Percentiles rank a stretch among this genome's conserved stretches.
Conservation (phyloP, 768 basidiomycete genomes). For the Tulasnella sp. region DNA sequence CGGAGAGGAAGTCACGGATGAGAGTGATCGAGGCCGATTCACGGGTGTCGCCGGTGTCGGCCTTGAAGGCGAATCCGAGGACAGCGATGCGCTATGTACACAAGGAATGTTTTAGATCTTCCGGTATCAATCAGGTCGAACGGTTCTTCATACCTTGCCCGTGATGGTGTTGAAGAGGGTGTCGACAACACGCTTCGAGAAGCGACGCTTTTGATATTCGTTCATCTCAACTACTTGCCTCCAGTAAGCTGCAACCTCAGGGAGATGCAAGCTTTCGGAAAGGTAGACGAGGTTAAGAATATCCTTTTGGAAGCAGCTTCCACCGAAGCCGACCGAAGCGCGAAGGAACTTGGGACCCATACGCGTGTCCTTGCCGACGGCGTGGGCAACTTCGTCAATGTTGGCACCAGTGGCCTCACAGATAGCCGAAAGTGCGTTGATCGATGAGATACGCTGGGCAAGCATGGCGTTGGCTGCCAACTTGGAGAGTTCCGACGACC, state of each 20-base stretch:
- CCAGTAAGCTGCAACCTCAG: conserved; percentile 98
- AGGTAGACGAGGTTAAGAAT: conserved; percentile 99
- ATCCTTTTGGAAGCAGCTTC: conserved; percentile 99
- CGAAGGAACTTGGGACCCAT: conserved; percentile 95
- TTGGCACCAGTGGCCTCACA: conserved; percentile 99
- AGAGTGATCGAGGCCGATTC: conserved; percentile 95
- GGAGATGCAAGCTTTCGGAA: conserved; percentile 88
- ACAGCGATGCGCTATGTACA: conserved; percentile 76
- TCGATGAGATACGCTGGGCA: conserved; percentile 95
- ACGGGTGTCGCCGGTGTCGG: conserved; percentile 98
- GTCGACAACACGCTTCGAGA: conserved; percentile 94
- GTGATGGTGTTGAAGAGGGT: conserved; percentile 98
- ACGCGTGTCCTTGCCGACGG: conserved; percentile 89
- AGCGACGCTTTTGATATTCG: conserved; percentile 95
- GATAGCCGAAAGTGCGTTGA: conserved; percentile 97
- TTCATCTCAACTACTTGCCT: conserved; percentile 96
- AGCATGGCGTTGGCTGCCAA: conserved; percentile 99
- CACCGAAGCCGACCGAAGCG: conserved; percentile 94
- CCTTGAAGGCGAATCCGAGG: conserved; percentile 98
- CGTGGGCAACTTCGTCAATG: conserved; percentile 94
- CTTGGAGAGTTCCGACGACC: conserved; percentile 98
- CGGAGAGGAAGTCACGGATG: conserved; percentile 87
- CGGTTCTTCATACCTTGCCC: conserved; percentile 60
- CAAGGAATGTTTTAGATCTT: conserved; percentile 32
- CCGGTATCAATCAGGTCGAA: neutral